Base-by-base conservation (phyloP, 1,284 basidiomycete species). In the Puccinia triticina region DNA sequence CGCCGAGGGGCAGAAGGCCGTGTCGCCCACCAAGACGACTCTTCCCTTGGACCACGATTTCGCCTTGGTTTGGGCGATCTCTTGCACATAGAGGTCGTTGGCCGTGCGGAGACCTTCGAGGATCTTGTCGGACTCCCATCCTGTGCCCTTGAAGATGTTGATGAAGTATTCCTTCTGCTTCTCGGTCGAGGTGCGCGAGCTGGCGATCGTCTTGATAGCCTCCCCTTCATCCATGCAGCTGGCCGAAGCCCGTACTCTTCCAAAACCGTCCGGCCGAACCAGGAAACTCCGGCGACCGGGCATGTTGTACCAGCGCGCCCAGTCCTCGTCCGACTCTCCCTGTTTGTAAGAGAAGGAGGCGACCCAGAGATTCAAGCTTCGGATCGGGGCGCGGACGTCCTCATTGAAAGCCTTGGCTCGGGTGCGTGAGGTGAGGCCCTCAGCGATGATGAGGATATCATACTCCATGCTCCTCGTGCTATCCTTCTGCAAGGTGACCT, bases 1-100 rank as follows among this genome's bases (percentile, higher is more conserved):
- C 3, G 85, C 84, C 1, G 85, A 85, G 7, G 85, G 85, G 1
- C 83, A 82, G 64, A 84, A 84, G 0, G 84, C 85, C 4, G 84
- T 77, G 43, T 85, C 85, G 12, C 85, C 85, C 0, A 85, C 16
- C 29, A 84, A 83, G 40, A 85, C 84, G 34, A 85, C 83, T 16
- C 85, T 79, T 23, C 83, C 81, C 2, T 72, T 79, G 66, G 71
- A 72, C 85, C 85, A 85, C 26, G 81, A 79, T 11, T 40, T 26
- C 40, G 84, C 81, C 18, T 83, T 83, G 55, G 85, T 84, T 48
- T 85, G 85, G 32, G 82, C 76, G 23, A 85, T 64, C 1, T 81
- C 82, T 59, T 84, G 83, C 16, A 85, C 82, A 82, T 85, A 84
- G 21, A 85, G 74, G 48, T 85, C 84, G 12, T 83, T 34, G 4